Evolutionary conservation across 2,329 filamentous ascomycete genomes (phyloP).

Genomic region (Penicillium sp.): DNA sequence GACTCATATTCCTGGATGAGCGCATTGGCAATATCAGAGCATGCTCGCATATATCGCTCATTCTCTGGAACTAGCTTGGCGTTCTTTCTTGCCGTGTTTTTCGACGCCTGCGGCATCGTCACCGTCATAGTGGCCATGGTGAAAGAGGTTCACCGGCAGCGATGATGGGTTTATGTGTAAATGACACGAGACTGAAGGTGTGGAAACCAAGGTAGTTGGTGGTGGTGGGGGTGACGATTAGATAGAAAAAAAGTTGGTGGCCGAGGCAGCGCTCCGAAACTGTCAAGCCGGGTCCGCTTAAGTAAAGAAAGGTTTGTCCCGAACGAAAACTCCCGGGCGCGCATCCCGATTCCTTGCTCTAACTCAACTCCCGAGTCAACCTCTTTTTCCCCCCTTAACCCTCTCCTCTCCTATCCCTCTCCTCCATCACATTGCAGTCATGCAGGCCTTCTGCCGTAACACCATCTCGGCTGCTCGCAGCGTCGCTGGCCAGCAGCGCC

Average conservation of each 20-base stretch:
- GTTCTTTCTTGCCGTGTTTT: conserved; percentile 63
- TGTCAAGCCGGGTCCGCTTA: conserved; percentile 36
- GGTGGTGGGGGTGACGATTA: conserved; percentile 15
- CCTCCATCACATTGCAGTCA: conserved; percentile 41
- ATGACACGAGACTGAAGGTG: neutral
- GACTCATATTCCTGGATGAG: conserved; percentile 94
- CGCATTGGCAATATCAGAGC: conserved; percentile 90
- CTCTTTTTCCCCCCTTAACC: conserved; percentile 11
- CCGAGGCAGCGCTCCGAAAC: conserved; percentile 29
- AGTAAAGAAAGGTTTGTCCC: conserved; percentile 36
- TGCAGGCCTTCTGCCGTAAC: conserved; percentile 83
- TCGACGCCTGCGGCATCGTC: conserved; percentile 55
- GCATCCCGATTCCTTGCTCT: conserved; percentile 28
- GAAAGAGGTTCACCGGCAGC: conserved; percentile 18
- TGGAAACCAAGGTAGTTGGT: conserved; percentile 2
- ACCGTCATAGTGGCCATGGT: conserved; percentile 64
- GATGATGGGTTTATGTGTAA: neutral
- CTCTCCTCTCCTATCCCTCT: conserved; percentile 19
- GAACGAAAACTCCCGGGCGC: conserved; percentile 33
- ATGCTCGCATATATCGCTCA: conserved; percentile 90
- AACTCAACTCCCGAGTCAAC: conserved; percentile 20
- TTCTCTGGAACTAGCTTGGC: conserved; percentile 84
- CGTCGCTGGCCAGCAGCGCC: conserved; percentile 62
- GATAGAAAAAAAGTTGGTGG: conserved; percentile 26
- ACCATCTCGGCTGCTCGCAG: conserved; percentile 67